A percentile compares a stretch with the other conserved stretches of the same genome.
Evolutionary conservation across 495 filamentous ascomycete genomes (phyloP).

Genomic region (Cenococcum geophilum): DNA sequence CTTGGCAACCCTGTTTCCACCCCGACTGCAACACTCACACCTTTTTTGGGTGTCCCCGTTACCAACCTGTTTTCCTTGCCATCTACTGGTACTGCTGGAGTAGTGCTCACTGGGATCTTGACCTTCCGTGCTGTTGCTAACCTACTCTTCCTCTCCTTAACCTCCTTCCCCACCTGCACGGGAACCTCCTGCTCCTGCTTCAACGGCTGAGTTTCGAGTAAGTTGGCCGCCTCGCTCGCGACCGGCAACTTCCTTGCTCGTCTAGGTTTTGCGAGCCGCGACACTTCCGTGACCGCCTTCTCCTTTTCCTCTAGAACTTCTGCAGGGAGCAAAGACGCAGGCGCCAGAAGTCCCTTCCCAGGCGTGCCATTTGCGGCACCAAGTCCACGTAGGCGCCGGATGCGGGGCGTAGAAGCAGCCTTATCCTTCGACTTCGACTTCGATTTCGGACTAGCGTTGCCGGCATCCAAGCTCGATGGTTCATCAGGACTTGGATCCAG

Average conservation of each 20-base stretch:
- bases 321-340: slow-evolving; percentile 16
- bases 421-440: slow-evolving; percentile 22
- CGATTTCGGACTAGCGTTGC: neutral
- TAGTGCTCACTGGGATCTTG: slow-evolving; percentile 12
- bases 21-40: slow-evolving; percentile 8
- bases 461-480: neutral
- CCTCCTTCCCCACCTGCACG: neutral
- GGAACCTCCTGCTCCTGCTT: neutral
- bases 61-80: slow-evolving; percentile 26
- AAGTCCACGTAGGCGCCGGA: slow-evolving; percentile 18
- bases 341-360: slow-evolving; percentile 28
- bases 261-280: neutral
- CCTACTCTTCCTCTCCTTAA: slow-evolving; percentile 25
- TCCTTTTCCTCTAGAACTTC: slow-evolving; percentile 22
- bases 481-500: neutral
- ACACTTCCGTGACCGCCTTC: neutral
- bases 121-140: slow-evolving; percentile 25
- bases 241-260: neutral
- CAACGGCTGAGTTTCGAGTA: neutral
- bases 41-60: slow-evolving; percentile 17
- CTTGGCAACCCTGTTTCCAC: slow-evolving; percentile 23
- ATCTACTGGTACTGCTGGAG: slow-evolving; percentile 7
- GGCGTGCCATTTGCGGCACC: slow-evolving; percentile 29
- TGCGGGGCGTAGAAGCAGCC: slow-evolving; percentile 12
- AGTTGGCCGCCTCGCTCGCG: neutral